Evolutionary conservation across 495 filamentous ascomycete genomes (phyloP), one percentile per base, ranked within the genome.

Genomic region (Tuber brumale): DNA sequence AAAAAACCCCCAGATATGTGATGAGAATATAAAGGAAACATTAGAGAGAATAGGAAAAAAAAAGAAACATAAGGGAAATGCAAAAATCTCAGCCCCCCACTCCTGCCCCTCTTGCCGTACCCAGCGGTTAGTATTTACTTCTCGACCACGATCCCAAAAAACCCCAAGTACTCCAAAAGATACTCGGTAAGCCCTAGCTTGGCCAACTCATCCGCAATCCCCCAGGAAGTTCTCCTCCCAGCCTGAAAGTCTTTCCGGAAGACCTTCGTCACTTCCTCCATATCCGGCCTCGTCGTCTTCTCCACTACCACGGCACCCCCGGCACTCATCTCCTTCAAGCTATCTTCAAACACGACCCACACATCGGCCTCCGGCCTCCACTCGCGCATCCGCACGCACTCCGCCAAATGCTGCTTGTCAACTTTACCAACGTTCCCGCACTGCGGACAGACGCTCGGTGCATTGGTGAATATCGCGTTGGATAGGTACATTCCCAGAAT

Each of bases 191-290:
- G 72, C 8, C 76, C 76, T 43, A 76, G 66, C 19, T 48, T 69
- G 12, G 76, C 76, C 44, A 78, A 43, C 44, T 78, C 76, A 76
- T 78, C 76, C 6, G 72, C 69, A n/a, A 78, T 78, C 46, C 76
- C 74, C 76, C 76, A 78, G 23, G 51, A 61, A 14, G 3, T 23
- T 42, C 21, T 31, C 76, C 37, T 21, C 70, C 41, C 23, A 5
- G 57, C 57, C 57, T 66, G 12, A 7, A 66, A 35, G 10, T 78
- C 76, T 2, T 21, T 23, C 21, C 31, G 69, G 14, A 76, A 78
- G 1, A 57, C 70, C 19, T 61, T 72, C 7, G 76, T 6, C 23
- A 76, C 70, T 14, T 72, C 76, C 5, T 70, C 74, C 18, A 75
- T 42, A 71, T 75, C 74, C 16, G 74, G 74, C 19, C 66, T 48